Base-by-base conservation (phyloP, 352 stramenopile genomes). In the Albugo candida region DNA sequence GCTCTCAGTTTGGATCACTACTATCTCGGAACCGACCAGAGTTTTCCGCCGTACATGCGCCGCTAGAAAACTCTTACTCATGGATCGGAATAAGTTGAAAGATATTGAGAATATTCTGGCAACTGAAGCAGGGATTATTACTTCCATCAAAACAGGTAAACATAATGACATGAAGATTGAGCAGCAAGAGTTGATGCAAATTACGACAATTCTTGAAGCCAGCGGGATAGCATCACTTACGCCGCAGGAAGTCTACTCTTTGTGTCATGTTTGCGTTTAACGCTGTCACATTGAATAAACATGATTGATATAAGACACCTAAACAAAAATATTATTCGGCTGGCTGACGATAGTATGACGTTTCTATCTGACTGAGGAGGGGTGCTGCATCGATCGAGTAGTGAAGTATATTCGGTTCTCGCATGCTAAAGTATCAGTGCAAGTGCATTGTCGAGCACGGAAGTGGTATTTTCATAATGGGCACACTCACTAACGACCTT, bases 191-290 rank as follows among this genome's bases (percentile, higher is more conserved):
- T 58, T 75, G 36, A 70, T 81, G 49, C 73, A 83, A 49, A 52
- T 83, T 53, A 73, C 64, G 39, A 83, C 66, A 14, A 81, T 85
- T 41, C 61, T 85, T 6, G 73, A 85, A 40, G 68, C 69, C 8
- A 78, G 73, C 38, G 58, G 58, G 24, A 63, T 83, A 35, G 60
- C 65, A 38, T 61, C 59, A 19, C 53, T 85, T 19, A 64, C 57
- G 0, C 67, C 66, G 4, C 49, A 59, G 10, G 57, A 80, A 60
- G 66, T 83, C n/a, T 45, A 49, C 12, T 5, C 18, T 5, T 64
- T 64, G 14, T 57, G 45, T 19, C 42, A 56, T 10, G 24, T 31
- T 8, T 31, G 24, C 24, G 8, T 31, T 8, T 31, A 31, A 8
- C 8, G 8, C 24, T 8, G 8, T 8, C 24, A 31, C 3, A n/a